Base-by-base conservation (phyloP, 2,329 filamentous ascomycete genomes). In the Beauveria sp. region DNA sequence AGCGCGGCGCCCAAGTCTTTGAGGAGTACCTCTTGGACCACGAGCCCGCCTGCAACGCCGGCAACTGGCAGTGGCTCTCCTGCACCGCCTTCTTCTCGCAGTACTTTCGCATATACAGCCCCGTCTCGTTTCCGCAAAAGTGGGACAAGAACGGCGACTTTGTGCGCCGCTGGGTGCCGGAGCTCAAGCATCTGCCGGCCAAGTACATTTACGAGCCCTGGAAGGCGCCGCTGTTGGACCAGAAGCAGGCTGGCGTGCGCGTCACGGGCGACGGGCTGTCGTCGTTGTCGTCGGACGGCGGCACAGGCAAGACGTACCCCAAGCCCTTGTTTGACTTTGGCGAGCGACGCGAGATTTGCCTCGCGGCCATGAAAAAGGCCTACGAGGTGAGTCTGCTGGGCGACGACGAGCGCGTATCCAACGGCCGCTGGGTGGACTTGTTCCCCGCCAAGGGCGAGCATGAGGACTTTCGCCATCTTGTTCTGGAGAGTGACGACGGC, bases 141-240 rank as follows among this genome's bases (percentile, higher is more conserved):
- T 91, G 87, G 86, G 89, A 93, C 70, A 84, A 83, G 62, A 77
- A 88, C 1, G 88, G 89, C 0, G 67, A 73, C 3, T 84, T 90
- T 63, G 81, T 92, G 52, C 76, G 84, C 26, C 78, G 75, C 45
- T 92, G 84, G 72, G 82, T 89, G 0, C 88, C 89, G 0, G 89
- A 92, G 71, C 74, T 92, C 45, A 77, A 74, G 62, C 67, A 79
- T 0, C 78, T 88, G 64, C 79, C 86, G 16, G 80, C 81, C 58
- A 91, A 88, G 72, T 90, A 83, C 67, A 90, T 93, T 38, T 93
- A 91, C 66, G 89, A 93, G 76, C 89, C 89, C 6, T 90, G 88
- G 86, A 91, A 87, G 69, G 87, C 88, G 47, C 85, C 86, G 2
- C 79, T 86, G 45, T 74, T 73, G 22, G 88, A 91, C 61, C 86